Evolutionary conservation across 1,284 basidiomycete species (phyloP).

Genomic region (Malassezia psittaci): DNA sequence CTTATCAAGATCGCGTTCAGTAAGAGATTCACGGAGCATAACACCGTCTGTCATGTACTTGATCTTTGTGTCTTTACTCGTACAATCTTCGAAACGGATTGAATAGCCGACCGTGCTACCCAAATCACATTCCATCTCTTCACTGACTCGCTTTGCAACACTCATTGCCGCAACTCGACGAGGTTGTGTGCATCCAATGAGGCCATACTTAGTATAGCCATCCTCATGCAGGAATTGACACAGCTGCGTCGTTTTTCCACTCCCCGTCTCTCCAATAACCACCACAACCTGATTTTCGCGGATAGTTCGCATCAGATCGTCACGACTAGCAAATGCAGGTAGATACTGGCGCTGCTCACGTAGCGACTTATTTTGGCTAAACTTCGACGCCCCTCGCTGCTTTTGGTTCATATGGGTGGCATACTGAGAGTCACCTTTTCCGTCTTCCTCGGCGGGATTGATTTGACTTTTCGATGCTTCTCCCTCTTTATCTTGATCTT

Average conservation of each 20-base stretch:
- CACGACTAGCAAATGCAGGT: slow-evolving; percentile 92
- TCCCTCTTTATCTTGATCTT: slow-evolving; percentile 71
- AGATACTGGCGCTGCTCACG: slow-evolving; percentile 94
- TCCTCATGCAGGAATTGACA: slow-evolving; percentile 89
- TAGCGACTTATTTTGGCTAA: slow-evolving; percentile 70
- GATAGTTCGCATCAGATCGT: slow-evolving; percentile 77
- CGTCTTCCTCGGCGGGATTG: slow-evolving; percentile 55
- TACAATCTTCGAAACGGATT: slow-evolving; percentile 96
- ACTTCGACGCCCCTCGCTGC: slow-evolving; percentile 51
- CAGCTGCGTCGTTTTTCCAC: slow-evolving; percentile 87
- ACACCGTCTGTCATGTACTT: slow-evolving; percentile 97
- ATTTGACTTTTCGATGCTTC: slow-evolving; percentile 10
- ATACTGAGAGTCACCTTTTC: slow-evolving; percentile 91
- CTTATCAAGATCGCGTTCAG: slow-evolving; percentile 85
- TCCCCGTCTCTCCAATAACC: slow-evolving; percentile 90
- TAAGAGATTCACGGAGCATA: slow-evolving; percentile 81
- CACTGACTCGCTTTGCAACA: slow-evolving; percentile 94
- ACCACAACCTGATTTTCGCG: slow-evolving; percentile 90
- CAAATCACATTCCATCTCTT: slow-evolving; percentile 72
- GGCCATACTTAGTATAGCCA: slow-evolving; percentile 75
- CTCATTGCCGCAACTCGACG: slow-evolving; percentile 97
- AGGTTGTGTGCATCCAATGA: slow-evolving; percentile 91
- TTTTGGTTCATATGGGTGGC: slow-evolving; percentile 63
- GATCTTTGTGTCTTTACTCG: slow-evolving; percentile 78
- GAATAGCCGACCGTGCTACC: slow-evolving; percentile 85